phyloP scores from a whole-genome alignment of 2,329 filamentous ascomycete genomes.

The Hypoxylon sp. region DNA sequence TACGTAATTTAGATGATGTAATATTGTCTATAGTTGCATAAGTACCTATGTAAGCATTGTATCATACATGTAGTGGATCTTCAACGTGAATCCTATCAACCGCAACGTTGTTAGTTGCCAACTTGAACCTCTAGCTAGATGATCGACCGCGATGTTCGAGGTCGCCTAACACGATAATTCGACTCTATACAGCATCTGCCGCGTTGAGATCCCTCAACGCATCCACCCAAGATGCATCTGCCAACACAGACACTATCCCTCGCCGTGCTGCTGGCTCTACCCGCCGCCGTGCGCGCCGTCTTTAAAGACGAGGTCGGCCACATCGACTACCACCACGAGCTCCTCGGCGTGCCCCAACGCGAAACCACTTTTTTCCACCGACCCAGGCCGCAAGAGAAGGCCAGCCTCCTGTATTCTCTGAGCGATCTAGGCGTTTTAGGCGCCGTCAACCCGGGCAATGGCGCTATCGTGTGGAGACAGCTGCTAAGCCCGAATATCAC shows the following conservation, averaged over 20 bases:
- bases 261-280: conserved; percentile 59
- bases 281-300: conserved; percentile 73
- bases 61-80: too few species aligned
- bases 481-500: conserved; percentile 69
- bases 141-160: conserved; percentile 19
- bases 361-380: conserved; percentile 96
- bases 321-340: conserved; percentile 92
- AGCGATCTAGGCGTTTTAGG: conserved; percentile 88
- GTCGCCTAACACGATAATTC: conserved; percentile 20
- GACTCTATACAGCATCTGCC: conserved; percentile 20
- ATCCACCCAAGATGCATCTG: conserved; percentile 50
- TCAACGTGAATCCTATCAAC: conserved; percentile 12
- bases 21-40: conserved; percentile 20
- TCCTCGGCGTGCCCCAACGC: conserved; percentile 85
- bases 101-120: conserved; percentile 16
- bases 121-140: conserved; percentile 8
- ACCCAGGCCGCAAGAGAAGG: conserved; percentile 84
- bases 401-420: conserved; percentile 90
- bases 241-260: conserved; percentile 49
- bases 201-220: conserved; percentile 35
- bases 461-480: conserved; percentile 89
- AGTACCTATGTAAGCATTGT: conserved; percentile 42
- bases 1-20: conserved; percentile 1
- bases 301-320: conserved; percentile 92
- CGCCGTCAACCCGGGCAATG: conserved; percentile 89